A percentile compares a stretch with the other conserved stretches of the same genome.
Conservation (phyloP, 192 early-diverging fungal species). For the Coemansia guatemalensis region DNA sequence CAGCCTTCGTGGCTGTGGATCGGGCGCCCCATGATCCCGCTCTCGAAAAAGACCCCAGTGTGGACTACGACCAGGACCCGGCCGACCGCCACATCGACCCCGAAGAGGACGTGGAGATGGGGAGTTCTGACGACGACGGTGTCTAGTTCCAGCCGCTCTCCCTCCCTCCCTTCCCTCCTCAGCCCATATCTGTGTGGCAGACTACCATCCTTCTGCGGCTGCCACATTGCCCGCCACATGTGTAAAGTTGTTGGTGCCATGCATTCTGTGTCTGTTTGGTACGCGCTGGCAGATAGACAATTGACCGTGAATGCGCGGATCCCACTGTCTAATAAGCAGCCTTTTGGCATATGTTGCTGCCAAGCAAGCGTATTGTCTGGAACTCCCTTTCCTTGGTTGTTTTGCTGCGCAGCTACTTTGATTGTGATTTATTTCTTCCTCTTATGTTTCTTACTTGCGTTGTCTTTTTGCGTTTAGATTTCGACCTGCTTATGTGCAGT, state of each 20-base stretch:
- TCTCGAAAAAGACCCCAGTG: not conserved
- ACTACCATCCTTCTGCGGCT: not conserved
- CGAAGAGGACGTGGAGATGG: constrained; percentile 50
- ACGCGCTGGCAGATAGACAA: not conserved
- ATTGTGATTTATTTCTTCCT: not conserved
- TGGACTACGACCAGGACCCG: not conserved
- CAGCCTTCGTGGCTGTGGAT: constrained; percentile 25
- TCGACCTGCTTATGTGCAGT: not conserved
- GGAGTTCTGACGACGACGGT: constrained; percentile 27
- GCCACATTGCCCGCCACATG: not conserved
- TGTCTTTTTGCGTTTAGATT: constrained; percentile 7
- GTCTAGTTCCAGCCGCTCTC: not conserved
- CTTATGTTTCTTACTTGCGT: not conserved
- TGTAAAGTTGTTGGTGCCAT: not conserved
- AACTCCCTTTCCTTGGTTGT: not conserved
- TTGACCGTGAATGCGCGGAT: not conserved
- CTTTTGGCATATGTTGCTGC: not conserved
- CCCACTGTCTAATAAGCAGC: not conserved
- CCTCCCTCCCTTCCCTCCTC: too few relatives aligned
- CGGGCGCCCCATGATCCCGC: constrained; percentile 19
- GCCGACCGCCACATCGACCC: constrained; percentile 5
- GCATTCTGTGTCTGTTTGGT: not conserved
- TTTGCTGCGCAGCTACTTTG: not conserved
- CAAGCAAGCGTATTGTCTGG: not conserved
- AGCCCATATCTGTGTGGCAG: not conserved